A percentile compares a stretch with the other conserved stretches of the same genome.
Evolutionary conservation across 179 eudicot species (phyloP).

Genomic region (Sideroxylon spinosum): DNA sequence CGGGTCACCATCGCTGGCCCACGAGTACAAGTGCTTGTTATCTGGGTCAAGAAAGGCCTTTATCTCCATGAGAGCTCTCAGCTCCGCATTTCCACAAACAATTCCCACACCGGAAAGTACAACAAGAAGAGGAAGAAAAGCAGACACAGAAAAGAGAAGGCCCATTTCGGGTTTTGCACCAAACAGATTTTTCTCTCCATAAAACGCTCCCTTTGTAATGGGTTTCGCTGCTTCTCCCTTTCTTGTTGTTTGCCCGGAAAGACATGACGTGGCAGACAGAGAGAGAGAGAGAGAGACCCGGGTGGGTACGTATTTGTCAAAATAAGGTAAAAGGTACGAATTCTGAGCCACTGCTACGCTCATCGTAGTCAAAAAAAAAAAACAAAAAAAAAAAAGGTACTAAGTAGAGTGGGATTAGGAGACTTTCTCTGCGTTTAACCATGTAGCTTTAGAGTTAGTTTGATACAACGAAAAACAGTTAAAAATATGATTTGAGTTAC

Average conservation of each 20-base stretch:
- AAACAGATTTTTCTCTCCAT: not conserved
- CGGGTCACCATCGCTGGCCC: constrained; percentile 66
- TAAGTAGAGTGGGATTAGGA: too few relatives aligned
- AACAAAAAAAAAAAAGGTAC: too few relatives aligned
- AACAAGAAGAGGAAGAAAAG: not conserved
- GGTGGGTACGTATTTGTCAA: not conserved
- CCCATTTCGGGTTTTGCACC: not conserved
- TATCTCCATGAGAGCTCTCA: constrained; percentile 65
- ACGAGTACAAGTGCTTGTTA: constrained; percentile 52
- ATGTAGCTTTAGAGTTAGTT: too few relatives aligned
- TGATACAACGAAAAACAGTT: too few relatives aligned
- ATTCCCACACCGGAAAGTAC: not conserved
- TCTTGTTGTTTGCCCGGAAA: not conserved
- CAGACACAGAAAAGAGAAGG: not conserved
- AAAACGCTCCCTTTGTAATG: not conserved
- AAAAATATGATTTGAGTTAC: too few relatives aligned
- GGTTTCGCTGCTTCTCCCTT: not conserved
- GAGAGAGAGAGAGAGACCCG: too few relatives aligned
- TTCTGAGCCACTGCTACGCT: not conserved
- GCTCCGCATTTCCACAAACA: constrained; percentile 40
- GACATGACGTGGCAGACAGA: not conserved
- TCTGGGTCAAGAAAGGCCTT: constrained; percentile 70
- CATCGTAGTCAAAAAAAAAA: too few relatives aligned
- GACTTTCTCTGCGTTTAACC: too few relatives aligned
- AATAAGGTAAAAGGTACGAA: not conserved